Percentiles rank a stretch among this genome's conserved stretches.
Evolutionary conservation across 2,329 filamentous ascomycete species (phyloP).

Genomic region (Botrytis tulipae): DNA sequence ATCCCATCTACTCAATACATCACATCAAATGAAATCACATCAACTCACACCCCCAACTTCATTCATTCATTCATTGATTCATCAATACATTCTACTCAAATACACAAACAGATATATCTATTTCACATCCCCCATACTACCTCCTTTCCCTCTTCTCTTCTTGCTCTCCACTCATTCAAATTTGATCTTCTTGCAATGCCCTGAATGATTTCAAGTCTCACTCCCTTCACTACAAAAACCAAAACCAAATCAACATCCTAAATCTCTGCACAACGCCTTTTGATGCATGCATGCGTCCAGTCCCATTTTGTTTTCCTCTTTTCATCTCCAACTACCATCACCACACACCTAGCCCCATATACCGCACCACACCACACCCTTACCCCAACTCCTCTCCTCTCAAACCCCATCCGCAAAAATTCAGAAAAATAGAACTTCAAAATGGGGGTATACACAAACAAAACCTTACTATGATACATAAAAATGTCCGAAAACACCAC

Average conservation of each 20-base stretch:
- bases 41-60: too few relatives aligned
- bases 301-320: neutral
- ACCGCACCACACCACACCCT: neutral
- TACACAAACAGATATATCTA: neutral
- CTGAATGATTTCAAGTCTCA: neutral
- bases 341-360: neutral
- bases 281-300: neutral
- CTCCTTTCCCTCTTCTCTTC: neutral
- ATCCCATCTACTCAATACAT: too few relatives aligned
- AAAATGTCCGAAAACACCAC: neutral
- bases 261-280: neutral
- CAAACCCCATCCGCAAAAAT: neutral
- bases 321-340: neutral
- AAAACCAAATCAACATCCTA: neutral
- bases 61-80: neutral
- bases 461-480: neutral
- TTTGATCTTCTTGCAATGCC: neutral
- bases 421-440: neutral
- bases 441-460: slow-evolving; percentile 10
- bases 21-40: too few relatives aligned
- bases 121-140: neutral
- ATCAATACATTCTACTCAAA: neutral
- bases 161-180: neutral
- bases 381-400: neutral
- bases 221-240: too few relatives aligned